Evolutionary conservation across 176 grass and related monocot species (phyloP), one percentile per base, ranked within the genome.

Genomic region (Thinopyrum elongatum): DNA sequence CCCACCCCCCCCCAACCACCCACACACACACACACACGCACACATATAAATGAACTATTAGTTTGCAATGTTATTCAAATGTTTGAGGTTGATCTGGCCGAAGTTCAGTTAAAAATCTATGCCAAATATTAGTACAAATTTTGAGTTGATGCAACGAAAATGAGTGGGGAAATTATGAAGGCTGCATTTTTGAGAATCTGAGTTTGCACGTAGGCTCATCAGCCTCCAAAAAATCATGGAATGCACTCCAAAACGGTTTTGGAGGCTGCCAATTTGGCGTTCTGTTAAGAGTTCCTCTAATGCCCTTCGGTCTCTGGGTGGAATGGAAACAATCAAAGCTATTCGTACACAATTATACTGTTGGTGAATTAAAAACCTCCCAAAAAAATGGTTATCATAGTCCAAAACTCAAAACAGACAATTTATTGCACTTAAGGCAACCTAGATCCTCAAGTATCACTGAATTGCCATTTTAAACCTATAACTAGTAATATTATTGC

Each of bases 291-390:
- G 19, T 57, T 57, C 2, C 51, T 57, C 51, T 57, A 65, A 71
- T 26, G 53, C 17, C 30, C 44, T 66, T 79, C 25, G n/a, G 53
- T 58, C 53, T 58, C 17, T 9, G 19, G 27, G 76, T 42, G 27
- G 59, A 83, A 83, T 11, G 10, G 29, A 68, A 83, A 70, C 16
- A 63, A 76, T 49, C 63, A 60, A 84, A 63, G 14, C 15, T 62
- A 62, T 41, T 6, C 14, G 5, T 74, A 44, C 61, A 33, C 68
- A 83, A 8, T 61, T 61, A 74, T 74, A 61, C 23, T 27, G 49
- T 5, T 35, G 55, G 26, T 75, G 27, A 31, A 84, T 63, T 47
- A 7, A 16, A 30, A 53, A 17, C 39, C 22, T 84, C 41, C 72
- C 23, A 30, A 84, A 47, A 76, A 28, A 23, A 23, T 31, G 70